Evolutionary conservation across 2,329 filamentous ascomycete species (phyloP), one percentile per base, ranked within the genome.

Genomic region (Fusarium praegraminearum): DNA sequence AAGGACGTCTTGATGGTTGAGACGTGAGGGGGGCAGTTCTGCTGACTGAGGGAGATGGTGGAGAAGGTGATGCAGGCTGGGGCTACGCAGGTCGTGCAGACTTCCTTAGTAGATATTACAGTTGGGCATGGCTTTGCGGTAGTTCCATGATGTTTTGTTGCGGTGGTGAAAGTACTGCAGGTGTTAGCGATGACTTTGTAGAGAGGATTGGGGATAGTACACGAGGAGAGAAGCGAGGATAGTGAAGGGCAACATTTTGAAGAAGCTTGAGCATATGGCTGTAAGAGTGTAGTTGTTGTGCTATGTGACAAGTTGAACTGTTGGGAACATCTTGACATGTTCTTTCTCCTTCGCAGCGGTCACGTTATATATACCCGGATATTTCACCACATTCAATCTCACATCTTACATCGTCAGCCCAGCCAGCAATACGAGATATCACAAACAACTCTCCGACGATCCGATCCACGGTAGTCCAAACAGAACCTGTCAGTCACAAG

Each of bases 51-150:
- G 24, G 76, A 76, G 30, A 80, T 62, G n/a, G 78, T 80, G 15
- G 70, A 67, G 24, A 78, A 49, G 28, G 33, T 57, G 41, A 81
- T 60, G 62, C 80, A 81, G 5, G 69, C 67, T 13, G 66, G 69
- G n/a, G 76, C 57, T 9, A 70, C 15, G 63, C 80, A 81, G 7
- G 78, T 80, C 20, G 73, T 67, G 70, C 80, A 81, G 43, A 77
- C 56, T 20, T 76, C 66, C 15, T 70, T 67, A 1, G 77, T 80
- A 33, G 72, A 65, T 13, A 77, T 79, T 16, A 80, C 72, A 24
- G 78, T 80, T 36, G 80, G 79, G 44, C 79, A 81, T 8, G 58
- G 55, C 2, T 60, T 62, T 26, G 41, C 7, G 40, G 38, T 53
- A 9, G 38, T n/a, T 12, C n/a, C n/a, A 15, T 33, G 35, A 13